A percentile compares a stretch with the other conserved stretches of the same genome.
phyloP scores from a whole-genome alignment of 768 basidiomycete genomes.

The Dioszegia crocea region DNA sequence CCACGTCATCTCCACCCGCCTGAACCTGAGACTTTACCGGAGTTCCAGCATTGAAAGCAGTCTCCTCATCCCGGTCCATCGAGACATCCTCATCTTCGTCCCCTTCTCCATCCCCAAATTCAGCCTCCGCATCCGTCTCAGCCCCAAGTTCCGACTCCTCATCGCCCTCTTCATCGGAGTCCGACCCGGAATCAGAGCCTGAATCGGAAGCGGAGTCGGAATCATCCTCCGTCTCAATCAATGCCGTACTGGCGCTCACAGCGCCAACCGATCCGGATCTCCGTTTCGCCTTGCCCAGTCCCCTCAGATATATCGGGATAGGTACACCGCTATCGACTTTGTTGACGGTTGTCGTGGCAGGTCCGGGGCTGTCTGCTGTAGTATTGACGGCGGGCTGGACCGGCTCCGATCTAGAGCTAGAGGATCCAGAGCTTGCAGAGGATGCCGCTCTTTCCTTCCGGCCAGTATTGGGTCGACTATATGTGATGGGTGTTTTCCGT shows the following conservation, averaged over 20 bases:
- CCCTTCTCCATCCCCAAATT: background rate
- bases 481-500: background rate
- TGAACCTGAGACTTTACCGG: no score
- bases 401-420: no score
- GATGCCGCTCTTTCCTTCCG: background rate
- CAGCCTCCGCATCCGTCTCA: background rate
- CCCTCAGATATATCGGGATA: background rate
- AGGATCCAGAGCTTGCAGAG: no score
- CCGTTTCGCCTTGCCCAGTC: background rate
- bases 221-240: constrained; percentile 4
- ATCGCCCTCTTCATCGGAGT: background rate
- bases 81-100: background rate
- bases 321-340: background rate
- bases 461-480: background rate
- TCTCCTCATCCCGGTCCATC: background rate
- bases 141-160: background rate
- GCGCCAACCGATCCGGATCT: background rate
- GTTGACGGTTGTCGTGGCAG: no score
- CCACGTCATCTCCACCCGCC: no score
- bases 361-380: no score
- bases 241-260: constrained; percentile 6
- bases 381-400: no score
- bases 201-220: constrained; percentile 9
- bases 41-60: no score
- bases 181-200: background rate